Base-by-base conservation (phyloP, 2,329 filamentous ascomycete genomes). In the Aspergillus texensis region DNA sequence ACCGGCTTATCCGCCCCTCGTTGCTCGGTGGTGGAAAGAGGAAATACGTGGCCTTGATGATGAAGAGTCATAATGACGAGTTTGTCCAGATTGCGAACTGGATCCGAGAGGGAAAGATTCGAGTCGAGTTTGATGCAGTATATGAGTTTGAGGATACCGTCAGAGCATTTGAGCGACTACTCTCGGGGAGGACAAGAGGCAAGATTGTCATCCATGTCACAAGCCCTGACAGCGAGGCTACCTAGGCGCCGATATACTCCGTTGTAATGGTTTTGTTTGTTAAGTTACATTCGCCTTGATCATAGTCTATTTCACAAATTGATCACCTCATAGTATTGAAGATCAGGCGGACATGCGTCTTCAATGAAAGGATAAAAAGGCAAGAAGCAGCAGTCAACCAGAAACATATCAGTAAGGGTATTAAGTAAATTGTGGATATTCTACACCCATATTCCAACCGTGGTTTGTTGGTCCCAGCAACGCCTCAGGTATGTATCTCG, bases 91-190 rank as follows among this genome's bases (percentile, higher is more conserved):
- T 91, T 60, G 86, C 75, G 0, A 70, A 78, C 58, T 87, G 86
- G 39, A 41, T 41, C 12, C 39, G 16, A n/a, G 39, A 41, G 39
- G 39, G 85, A 1, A 89, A 86, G 72, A 67, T 91, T 32, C 85
- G 81, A 75, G 73, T 82, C 1, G 80, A 87, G 0, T 75, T 90
- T 48, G 88, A 89, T 70, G 78, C 83, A 61, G 77, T 79, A 1
- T 88, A 84, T 69, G 77, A 80, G 10, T 86, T 87, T 71, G 84
- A 86, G 54, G 82, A 89, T 61, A 83, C 81, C 1, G 81, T 83
- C 0, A 81, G 84, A 70, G 88, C 87, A 2, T 88, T 85, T 74
- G 82, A 83, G 72, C 86, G 82, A 71, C 70, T 90, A 69, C 88
- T 85, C 76, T 83, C 78, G 0, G 84, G 84, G 0, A 80, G 83